These are phyloP conservation scores for Macrophomina tecta DNA, from an alignment of 2,329 filamentous ascomycete species.

Conservation along the genomic window DNA sequence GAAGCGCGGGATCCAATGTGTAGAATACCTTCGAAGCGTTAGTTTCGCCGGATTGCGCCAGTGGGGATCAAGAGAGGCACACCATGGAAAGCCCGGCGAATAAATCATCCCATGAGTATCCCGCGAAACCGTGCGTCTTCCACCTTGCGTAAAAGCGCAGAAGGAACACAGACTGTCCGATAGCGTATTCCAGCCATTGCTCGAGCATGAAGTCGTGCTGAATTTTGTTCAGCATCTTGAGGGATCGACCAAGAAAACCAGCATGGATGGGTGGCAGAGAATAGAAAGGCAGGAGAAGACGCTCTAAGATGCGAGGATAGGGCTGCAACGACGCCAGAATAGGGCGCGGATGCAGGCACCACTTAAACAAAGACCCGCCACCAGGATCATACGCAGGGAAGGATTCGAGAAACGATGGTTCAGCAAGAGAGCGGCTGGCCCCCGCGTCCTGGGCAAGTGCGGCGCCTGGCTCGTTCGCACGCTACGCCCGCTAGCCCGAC, in stretches of 20 bases:
- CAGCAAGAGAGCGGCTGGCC: background rate
- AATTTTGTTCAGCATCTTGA: background rate
- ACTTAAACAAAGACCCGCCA: background rate
- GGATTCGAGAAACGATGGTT: background rate
- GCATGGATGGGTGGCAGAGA: background rate
- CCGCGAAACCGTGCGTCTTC: conserved; percentile 44
- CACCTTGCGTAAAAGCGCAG: conserved; percentile 49
- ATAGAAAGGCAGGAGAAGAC: background rate
- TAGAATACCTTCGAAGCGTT: background rate
- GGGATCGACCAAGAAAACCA: background rate
- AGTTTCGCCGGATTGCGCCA: background rate
- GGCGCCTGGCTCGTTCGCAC: conserved; percentile 1
- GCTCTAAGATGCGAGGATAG: background rate
- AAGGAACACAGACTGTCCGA: conserved; percentile 48
- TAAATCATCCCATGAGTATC: conserved; percentile 50
- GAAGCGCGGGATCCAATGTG: background rate
- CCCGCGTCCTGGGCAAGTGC: background rate
- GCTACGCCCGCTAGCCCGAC: background rate
- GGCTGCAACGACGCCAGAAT: background rate
- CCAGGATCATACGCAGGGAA: background rate
- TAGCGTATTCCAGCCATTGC: conserved; percentile 50
- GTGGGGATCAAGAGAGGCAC: background rate
- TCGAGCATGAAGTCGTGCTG: conserved; percentile 8
- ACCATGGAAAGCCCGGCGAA: conserved; percentile 44
- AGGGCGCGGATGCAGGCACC: conserved; percentile 1